These are phyloP conservation scores for Debaryomyces prosopidis DNA, from an alignment of 805 yeast genomes.

Conservation along the genomic window DNA sequence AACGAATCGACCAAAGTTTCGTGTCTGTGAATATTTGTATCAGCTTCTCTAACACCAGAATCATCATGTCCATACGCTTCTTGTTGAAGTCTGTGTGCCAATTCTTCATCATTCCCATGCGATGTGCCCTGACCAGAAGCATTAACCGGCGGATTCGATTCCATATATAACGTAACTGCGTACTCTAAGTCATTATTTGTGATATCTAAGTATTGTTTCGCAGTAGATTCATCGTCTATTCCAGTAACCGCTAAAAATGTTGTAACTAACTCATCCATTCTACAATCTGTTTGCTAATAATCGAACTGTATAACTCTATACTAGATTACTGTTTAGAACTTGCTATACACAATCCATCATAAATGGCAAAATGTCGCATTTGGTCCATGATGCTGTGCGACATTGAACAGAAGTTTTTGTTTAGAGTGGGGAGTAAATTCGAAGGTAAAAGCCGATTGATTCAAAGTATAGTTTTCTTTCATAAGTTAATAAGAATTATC, in stretches of 20 bases:
- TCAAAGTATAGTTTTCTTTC: neutral
- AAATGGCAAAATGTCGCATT: constrained; percentile 6
- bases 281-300: neutral
- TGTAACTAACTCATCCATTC: constrained; percentile 55
- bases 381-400: neutral
- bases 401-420: neutral
- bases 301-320: too few species aligned
- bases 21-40: constrained; percentile 75
- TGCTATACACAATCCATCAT: too few species aligned
- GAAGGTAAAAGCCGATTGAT: neutral
- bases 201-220: constrained; percentile 76
- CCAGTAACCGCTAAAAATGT: constrained; percentile 85
- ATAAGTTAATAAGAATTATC: neutral
- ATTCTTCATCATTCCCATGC: constrained; percentile 41
- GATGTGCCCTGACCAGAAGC: constrained; percentile 3
- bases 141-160: constrained; percentile 32
- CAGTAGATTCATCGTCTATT: constrained; percentile 62
- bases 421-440: neutral
- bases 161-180: constrained; percentile 84
- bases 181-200: constrained; percentile 75
- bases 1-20: constrained; percentile 68
- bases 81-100: constrained; percentile 63
- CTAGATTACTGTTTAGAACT: too few species aligned
- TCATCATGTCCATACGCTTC: constrained; percentile 52
- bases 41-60: constrained; percentile 46